Conservation (phyloP, 257 asterid species). For the Scutellaria baicalensis region DNA sequence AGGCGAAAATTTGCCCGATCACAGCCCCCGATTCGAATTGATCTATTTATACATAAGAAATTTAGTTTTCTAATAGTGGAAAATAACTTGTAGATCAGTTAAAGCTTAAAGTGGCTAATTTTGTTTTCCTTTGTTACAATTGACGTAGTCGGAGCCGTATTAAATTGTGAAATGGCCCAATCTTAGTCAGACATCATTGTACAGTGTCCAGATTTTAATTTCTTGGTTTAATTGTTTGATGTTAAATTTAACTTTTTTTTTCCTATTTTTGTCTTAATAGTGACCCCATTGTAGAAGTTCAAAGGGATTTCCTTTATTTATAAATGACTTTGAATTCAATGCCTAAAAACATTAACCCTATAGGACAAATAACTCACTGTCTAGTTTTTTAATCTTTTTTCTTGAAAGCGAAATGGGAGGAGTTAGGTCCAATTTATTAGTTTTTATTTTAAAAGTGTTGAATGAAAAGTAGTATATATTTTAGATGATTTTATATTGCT, state of each 20-base stretch:
- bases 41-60: constrained; percentile 16
- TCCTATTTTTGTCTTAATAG: not conserved
- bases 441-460: not conserved
- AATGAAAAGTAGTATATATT: not conserved
- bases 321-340: constrained; percentile 11
- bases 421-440: no score
- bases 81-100: not conserved
- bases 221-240: not conserved
- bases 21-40: not conserved
- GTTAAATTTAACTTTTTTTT: not conserved
- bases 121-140: not conserved
- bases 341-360: not conserved
- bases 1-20: constrained; percentile 1
- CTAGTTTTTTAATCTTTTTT: not conserved
- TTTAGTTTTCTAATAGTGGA: not conserved
- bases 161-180: not conserved
- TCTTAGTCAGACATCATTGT: not conserved
- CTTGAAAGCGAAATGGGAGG: not conserved
- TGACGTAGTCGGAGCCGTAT: not conserved
- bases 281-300: not conserved
- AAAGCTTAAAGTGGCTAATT: not conserved
- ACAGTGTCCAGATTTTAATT: not conserved
- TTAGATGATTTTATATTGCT: no score
- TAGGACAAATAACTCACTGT: not conserved
- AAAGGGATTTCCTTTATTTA: not conserved